These are phyloP conservation scores for Heritiera littoralis DNA, from an alignment of 345 rosid species.

Conservation along the genomic window DNA sequence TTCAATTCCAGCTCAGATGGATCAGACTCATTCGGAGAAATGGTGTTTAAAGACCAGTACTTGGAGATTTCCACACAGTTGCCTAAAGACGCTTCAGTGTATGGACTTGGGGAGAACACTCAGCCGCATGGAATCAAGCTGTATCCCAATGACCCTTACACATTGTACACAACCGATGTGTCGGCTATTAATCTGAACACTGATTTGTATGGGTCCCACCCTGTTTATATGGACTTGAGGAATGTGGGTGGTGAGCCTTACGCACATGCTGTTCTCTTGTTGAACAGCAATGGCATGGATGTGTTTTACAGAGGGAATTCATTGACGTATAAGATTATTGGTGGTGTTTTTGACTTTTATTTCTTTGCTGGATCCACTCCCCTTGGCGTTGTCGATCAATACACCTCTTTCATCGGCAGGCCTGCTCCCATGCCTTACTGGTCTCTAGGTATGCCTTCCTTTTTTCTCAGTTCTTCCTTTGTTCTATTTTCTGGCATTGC, in stretches of 20 bases:
- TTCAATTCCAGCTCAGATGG: slow-evolving; percentile 66
- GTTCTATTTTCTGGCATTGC: background rate
- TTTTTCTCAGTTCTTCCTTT: background rate
- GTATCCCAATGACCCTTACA: slow-evolving; percentile 89
- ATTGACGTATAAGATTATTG: slow-evolving; percentile 84
- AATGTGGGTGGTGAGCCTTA: slow-evolving; percentile 60
- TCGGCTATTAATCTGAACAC: slow-evolving; percentile 86
- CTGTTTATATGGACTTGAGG: slow-evolving; percentile 95
- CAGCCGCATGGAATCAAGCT: slow-evolving; percentile 94
- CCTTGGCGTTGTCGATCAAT: slow-evolving; percentile 78
- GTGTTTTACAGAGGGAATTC: slow-evolving; percentile 81
- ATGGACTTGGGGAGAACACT: slow-evolving; percentile 91
- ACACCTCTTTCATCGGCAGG: slow-evolving; percentile 75
- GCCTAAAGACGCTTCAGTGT: slow-evolving; percentile 81
- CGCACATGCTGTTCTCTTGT: slow-evolving; percentile 79
- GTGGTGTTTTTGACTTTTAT: slow-evolving; percentile 91
- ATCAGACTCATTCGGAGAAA: slow-evolving; percentile 50
- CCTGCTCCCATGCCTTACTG: slow-evolving; percentile 99
- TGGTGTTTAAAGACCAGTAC: slow-evolving; percentile 97
- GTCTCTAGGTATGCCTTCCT: slow-evolving; percentile 61
- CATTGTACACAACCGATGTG: slow-evolving; percentile 77
- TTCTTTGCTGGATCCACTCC: slow-evolving; percentile 89
- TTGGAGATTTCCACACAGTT: slow-evolving; percentile 84
- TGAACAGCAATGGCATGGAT: slow-evolving; percentile 98
- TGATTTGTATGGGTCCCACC: slow-evolving; percentile 92